Percentiles rank a stretch among this genome's conserved stretches.
phyloP scores from a whole-genome alignment of 2,329 filamentous ascomycete species.

The Dendryphion nanum region DNA sequence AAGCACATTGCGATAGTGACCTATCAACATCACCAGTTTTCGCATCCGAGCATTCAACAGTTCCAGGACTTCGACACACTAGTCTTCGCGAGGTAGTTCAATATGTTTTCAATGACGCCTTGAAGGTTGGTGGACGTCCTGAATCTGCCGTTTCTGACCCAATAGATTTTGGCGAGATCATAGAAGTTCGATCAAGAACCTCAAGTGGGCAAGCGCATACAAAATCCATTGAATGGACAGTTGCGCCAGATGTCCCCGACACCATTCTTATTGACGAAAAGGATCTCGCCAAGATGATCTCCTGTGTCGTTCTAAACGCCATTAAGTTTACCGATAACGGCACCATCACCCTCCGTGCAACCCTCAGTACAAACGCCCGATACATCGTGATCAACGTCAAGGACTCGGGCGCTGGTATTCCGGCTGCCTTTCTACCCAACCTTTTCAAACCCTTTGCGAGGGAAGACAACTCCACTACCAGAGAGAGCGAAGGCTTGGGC shows the following conservation, averaged over 20 bases:
- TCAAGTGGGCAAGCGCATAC: conserved; percentile 45
- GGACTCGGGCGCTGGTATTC: conserved; percentile 69
- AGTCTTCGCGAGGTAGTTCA: conserved; percentile 51
- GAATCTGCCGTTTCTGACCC: conserved; percentile 51
- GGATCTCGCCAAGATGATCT: conserved; percentile 63
- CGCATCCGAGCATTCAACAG: conserved; percentile 40
- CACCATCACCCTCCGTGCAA: conserved; percentile 56
- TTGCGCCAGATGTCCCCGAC: conserved; percentile 51
- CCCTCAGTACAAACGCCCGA: conserved; percentile 50
- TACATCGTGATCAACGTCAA: conserved; percentile 61
- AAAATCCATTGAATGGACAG: conserved; percentile 51
- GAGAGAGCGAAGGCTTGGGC: conserved; percentile 66
- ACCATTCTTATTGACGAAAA: conserved; percentile 61
- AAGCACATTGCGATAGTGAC: conserved; percentile 20
- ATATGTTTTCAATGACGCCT: conserved; percentile 52
- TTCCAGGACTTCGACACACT: conserved; percentile 48
- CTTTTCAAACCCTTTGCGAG: conserved; percentile 70
- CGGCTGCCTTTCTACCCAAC: conserved; percentile 62
- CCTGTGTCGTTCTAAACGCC: conserved; percentile 64
- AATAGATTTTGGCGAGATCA: conserved; percentile 48
- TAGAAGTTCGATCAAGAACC: conserved; percentile 47
- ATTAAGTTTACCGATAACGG: conserved; percentile 70
- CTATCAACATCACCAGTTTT: conserved; percentile 30
- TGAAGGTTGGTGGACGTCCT: conserved; percentile 53
- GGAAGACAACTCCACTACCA: conserved; percentile 66